These are phyloP conservation scores for Zymoseptoria crescenta DNA, from an alignment of 2,329 filamentous ascomycete species.

Conservation along the genomic window DNA sequence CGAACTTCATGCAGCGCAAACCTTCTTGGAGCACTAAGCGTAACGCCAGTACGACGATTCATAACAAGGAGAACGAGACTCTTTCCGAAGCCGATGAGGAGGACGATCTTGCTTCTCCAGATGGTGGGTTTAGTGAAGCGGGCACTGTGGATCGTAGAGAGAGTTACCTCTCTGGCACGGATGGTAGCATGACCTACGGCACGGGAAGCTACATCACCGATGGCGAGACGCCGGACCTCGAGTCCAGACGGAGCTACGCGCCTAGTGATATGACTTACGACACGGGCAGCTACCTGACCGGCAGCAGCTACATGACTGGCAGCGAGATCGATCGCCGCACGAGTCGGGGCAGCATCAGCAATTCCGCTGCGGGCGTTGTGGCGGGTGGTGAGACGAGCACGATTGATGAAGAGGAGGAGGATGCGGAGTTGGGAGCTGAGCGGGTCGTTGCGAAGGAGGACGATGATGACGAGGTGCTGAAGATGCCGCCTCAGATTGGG, in stretches of 20 bases:
- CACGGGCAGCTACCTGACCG: conserved; percentile 39
- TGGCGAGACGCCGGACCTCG: conserved; percentile 26
- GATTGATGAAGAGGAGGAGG: conserved; percentile 14
- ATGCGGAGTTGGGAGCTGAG: conserved; percentile 24
- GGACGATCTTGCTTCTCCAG: conserved; percentile 16
- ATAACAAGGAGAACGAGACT: conserved; percentile 43
- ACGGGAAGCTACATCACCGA: conserved; percentile 22
- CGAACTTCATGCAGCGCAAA: conserved; percentile 24
- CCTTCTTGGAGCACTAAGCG: conserved; percentile 28
- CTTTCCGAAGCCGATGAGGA: conserved; percentile 38
- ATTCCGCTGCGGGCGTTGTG: conserved; percentile 29
- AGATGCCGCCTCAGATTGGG: conserved; percentile 13
- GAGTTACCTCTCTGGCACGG: conserved; percentile 18
- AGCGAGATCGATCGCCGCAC: conserved; percentile 40
- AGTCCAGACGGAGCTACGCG: conserved; percentile 34
- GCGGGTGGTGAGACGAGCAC: conserved; percentile 1
- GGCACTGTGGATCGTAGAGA: conserved; percentile 16
- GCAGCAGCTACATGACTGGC: conserved; percentile 44
- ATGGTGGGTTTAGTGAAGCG: conserved; percentile 13
- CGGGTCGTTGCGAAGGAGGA: conserved; percentile 17
- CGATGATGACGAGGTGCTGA: conserved; percentile 13
- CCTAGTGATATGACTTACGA: conserved; percentile 40
- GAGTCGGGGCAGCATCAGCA: conserved; percentile 32
- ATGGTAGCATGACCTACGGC: conserved; percentile 25
- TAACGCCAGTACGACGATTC: conserved; percentile 19